Evolutionary conservation across 129 eudicot species (phyloP).

Genomic region (Saussurea involucrata): DNA sequence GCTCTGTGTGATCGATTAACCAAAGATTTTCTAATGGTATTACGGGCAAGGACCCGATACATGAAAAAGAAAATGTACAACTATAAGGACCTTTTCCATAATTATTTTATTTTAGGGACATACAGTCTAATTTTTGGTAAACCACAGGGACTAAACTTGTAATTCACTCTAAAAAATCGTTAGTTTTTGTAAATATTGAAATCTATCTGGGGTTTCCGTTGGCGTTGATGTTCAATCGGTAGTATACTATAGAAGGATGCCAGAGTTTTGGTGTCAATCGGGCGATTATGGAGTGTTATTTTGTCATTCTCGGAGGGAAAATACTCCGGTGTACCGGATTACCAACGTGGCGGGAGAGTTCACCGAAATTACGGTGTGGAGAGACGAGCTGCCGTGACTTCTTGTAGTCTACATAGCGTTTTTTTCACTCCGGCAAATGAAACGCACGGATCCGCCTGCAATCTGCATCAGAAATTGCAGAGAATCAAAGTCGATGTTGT

Average conservation of each 20-base stretch:
- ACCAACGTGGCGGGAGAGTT: background rate
- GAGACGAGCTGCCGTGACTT: constrained; percentile 1
- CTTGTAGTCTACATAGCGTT: background rate
- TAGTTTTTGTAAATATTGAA: no score
- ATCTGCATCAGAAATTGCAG: background rate
- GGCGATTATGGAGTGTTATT: background rate
- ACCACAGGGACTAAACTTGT: no score
- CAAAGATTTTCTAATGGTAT: no score
- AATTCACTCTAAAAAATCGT: no score
- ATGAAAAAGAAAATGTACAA: no score
- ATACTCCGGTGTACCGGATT: background rate
- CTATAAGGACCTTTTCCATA: no score
- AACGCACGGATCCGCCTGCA: background rate
- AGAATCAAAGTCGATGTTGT: background rate
- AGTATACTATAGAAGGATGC: background rate
- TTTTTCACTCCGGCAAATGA: background rate
- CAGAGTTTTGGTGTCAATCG: background rate
- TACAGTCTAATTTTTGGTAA: no score
- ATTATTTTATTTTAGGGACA: no score
- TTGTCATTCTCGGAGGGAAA: background rate
- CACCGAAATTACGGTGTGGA: background rate
- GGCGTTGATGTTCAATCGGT: no score
- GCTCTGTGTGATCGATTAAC: no score
- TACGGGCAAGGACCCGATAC: no score
- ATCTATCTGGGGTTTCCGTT: no score